Percentiles rank a stretch among this genome's conserved stretches.
These are phyloP conservation scores for Solanum hybrid DNA, from an alignment of 305 asterid genomes.

Conservation along the genomic window DNA sequence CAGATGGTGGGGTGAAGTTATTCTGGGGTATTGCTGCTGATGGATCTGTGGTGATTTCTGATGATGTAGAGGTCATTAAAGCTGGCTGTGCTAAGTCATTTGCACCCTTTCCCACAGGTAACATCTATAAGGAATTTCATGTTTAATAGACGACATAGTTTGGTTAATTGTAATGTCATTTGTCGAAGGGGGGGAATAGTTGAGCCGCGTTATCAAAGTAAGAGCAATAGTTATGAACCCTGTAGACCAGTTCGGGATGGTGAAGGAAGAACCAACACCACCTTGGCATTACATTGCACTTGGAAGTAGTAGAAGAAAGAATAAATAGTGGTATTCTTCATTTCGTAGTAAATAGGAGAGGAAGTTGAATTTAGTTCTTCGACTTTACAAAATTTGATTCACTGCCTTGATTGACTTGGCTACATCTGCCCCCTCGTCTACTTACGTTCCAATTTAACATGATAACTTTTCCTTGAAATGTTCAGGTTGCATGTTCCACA, in stretches of 20 bases:
- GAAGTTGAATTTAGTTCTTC: neutral
- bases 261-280: too few relatives aligned
- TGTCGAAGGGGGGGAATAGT: neutral
- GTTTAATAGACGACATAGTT: neutral
- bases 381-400: neutral
- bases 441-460: neutral
- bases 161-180: neutral
- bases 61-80: constrained; percentile 57
- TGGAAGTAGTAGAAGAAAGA: neutral
- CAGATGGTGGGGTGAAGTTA: constrained; percentile 66
- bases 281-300: neutral
- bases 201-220: neutral
- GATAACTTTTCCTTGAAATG: neutral
- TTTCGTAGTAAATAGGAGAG: neutral
- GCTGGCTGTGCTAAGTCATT: constrained; percentile 76
- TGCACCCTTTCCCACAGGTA: constrained; percentile 83
- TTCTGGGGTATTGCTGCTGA: constrained; percentile 90
- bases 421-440: neutral
- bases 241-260: neutral
- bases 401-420: neutral
- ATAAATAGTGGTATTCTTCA: neutral
- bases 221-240: neutral
- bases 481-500: constrained; percentile 69
- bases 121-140: neutral
- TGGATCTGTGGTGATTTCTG: constrained; percentile 80